phyloP scores from a whole-genome alignment of 2,329 filamentous ascomycete species.

The Verticillium klebahnii region DNA sequence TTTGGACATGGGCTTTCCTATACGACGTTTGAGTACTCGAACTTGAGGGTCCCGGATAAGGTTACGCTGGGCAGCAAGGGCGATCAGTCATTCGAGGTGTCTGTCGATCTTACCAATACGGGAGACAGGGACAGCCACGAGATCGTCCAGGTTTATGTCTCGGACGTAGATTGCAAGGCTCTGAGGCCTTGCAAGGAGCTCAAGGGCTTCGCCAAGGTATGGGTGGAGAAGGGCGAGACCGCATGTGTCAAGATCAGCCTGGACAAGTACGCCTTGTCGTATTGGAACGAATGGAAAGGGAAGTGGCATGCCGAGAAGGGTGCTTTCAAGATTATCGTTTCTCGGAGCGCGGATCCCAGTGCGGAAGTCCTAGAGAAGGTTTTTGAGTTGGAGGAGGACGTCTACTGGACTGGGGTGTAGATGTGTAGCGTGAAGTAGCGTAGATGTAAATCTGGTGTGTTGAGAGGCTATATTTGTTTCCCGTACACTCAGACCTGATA shows the following conservation, averaged over 20 bases:
- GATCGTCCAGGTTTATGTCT: slow-evolving; percentile 26
- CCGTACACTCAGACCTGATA: no score
- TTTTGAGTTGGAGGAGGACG: neutral
- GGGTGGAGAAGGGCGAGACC: slow-evolving; percentile 40
- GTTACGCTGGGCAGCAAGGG: slow-evolving; percentile 12
- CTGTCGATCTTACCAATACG: neutral
- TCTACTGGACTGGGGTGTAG: neutral
- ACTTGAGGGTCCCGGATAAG: slow-evolving; percentile 31
- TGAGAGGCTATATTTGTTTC: no score
- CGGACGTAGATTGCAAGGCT: slow-evolving; percentile 35
- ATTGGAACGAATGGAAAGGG: slow-evolving; percentile 1
- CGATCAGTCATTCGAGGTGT: slow-evolving; percentile 22
- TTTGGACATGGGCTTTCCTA: slow-evolving; percentile 68
- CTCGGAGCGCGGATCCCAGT: neutral
- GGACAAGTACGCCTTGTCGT: neutral
- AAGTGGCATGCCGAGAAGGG: neutral
- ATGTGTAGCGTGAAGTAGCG: neutral
- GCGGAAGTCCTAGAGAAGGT: neutral
- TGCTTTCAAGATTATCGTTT: neutral
- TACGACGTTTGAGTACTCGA: slow-evolving; percentile 49
- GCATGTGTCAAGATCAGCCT: neutral
- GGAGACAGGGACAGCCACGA: neutral
- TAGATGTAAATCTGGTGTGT: no score
- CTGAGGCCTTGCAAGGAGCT: slow-evolving; percentile 39
- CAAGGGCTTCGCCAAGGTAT: slow-evolving; percentile 49